phyloP scores from a whole-genome alignment of 2,329 filamentous ascomycete species.

The Pestalotiopsis sp. region DNA sequence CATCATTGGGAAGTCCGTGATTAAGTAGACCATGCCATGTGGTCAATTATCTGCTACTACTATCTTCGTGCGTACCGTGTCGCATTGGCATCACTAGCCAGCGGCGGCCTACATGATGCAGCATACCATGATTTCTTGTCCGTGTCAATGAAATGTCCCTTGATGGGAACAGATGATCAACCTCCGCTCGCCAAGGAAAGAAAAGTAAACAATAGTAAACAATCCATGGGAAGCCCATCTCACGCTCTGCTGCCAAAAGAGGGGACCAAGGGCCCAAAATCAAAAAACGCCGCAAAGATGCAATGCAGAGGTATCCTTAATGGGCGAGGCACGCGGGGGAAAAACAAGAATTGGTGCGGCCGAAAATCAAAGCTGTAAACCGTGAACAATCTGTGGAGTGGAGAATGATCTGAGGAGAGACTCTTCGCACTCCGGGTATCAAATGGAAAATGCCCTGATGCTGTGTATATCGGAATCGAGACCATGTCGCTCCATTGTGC shows the following conservation, averaged over 20 bases:
- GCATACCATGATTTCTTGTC: not conserved
- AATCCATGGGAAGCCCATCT: slow-evolving; percentile 18
- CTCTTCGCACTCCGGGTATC: slow-evolving; percentile 35
- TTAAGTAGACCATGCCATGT: not conserved
- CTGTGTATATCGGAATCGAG: slow-evolving; percentile 19
- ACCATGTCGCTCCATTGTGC: slow-evolving; percentile 15
- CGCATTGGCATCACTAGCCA: not conserved
- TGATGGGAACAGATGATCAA: slow-evolving; percentile 4
- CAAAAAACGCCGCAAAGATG: slow-evolving; percentile 30
- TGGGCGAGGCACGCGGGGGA: slow-evolving; percentile 12
- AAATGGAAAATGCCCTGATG: slow-evolving; percentile 30
- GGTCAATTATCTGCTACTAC: too few species aligned
- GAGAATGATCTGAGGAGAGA: slow-evolving; percentile 24
- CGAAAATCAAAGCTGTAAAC: slow-evolving; percentile 18
- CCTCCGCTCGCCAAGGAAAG: not conserved
- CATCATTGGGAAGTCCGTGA: not conserved
- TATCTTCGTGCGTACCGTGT: too few species aligned
- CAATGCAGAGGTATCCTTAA: slow-evolving; percentile 30
- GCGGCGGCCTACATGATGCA: not conserved
- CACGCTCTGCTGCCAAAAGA: slow-evolving; percentile 19
- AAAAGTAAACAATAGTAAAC: slow-evolving; percentile 4
- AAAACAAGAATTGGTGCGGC: slow-evolving; percentile 15
- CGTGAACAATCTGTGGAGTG: slow-evolving; percentile 28
- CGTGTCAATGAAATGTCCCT: slow-evolving; percentile 4
- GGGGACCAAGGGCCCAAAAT: slow-evolving; percentile 15